Evolutionary conservation across 306 rosid species (phyloP).

Genomic region (Dalbergia oliveri): DNA sequence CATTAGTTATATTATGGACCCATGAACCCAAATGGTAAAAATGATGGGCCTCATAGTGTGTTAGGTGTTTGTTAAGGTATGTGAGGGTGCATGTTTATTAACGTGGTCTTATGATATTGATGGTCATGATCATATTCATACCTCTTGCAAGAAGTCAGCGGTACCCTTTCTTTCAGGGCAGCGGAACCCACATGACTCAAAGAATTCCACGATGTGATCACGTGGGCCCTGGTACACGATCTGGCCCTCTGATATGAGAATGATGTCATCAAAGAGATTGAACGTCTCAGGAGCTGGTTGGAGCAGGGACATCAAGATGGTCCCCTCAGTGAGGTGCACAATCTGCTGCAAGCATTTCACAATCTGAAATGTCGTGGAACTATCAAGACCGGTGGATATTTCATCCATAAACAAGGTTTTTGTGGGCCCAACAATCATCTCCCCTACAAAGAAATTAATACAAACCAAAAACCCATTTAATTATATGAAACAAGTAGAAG

Average conservation of each 20-base stretch:
- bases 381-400: constrained; percentile 95
- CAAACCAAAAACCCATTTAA: background rate
- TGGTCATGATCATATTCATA: constrained; percentile 26
- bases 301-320: constrained; percentile 85
- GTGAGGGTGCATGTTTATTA: background rate
- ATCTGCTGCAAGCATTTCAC: constrained; percentile 92
- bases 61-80: background rate
- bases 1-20: background rate
- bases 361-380: constrained; percentile 92
- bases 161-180: constrained; percentile 94
- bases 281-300: constrained; percentile 99
- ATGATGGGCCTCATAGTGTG: background rate
- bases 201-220: constrained; percentile 72
- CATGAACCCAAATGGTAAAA: background rate
- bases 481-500: constrained; percentile 1
- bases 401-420: constrained; percentile 92
- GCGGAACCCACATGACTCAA: constrained; percentile 72
- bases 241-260: constrained; percentile 83
- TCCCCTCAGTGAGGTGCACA: constrained; percentile 86
- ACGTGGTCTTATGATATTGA: background rate
- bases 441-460: constrained; percentile 54
- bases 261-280: constrained; percentile 88
- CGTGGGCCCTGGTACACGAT: constrained; percentile 95
- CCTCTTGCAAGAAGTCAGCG: constrained; percentile 99
- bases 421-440: constrained; percentile 95